A percentile compares a stretch with the other conserved stretches of the same genome.
Evolutionary conservation across 176 grass and related monocot genomes (phyloP).

Genomic region (sorghum (Sorghum bicolor)): Sorghum_bicolor_NCBIv3 NC_012873.2:65204001-65204500

Average conservation of each 20-base stretch:
- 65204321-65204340: background rate
- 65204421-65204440: background rate
- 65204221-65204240: background rate
- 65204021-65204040: no score
- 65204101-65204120: no score
- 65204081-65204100: no score
- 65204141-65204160: no score
- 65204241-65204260: background rate
- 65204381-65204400: background rate
- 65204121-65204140: no score
- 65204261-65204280: background rate
- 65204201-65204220: no score
- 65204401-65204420: background rate
- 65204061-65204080: no score
- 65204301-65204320: background rate
- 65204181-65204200: no score
- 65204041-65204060: no score
- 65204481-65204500: background rate
- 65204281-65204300: background rate
- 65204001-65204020: no score
- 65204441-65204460: background rate
- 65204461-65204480: background rate
- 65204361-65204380: background rate
- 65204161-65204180: no score
- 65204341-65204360: conserved; percentile 16